Percentiles rank a stretch among this genome's conserved stretches.
Conservation (phyloP, 2,329 filamentous ascomycete genomes). For the Cytospora piceicola region DNA sequence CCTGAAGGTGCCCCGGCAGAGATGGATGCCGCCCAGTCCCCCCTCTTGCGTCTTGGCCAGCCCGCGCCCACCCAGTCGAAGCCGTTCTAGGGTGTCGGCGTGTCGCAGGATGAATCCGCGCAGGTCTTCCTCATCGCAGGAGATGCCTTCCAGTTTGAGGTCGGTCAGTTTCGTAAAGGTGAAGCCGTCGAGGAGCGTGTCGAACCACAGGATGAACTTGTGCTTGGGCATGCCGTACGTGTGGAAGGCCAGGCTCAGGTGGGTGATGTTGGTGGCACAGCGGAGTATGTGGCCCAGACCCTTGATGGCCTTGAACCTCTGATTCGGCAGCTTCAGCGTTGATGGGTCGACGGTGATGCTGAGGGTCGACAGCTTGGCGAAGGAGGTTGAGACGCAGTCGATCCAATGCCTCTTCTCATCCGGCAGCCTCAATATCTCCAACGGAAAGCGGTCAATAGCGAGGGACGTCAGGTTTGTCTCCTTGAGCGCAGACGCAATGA, state of each 20-base stretch:
- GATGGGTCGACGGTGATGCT: conserved; percentile 48
- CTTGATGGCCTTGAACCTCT: conserved; percentile 47
- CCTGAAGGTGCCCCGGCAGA: conserved; percentile 50
- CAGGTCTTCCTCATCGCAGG: conserved; percentile 49
- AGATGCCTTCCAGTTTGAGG: conserved; percentile 49
- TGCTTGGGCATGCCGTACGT: conserved; percentile 44
- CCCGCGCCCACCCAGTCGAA: conserved; percentile 51
- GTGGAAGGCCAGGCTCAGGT: conserved; percentile 48
- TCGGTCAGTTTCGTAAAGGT: conserved; percentile 45
- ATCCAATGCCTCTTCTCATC: conserved; percentile 48
- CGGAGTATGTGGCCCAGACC: conserved; percentile 49
- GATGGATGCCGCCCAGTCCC: conserved; percentile 48
- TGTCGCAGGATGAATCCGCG: conserved; percentile 48
- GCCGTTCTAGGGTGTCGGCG: conserved; percentile 43
- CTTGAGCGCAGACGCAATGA: conserved; percentile 45
- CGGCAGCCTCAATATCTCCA: conserved; percentile 46
- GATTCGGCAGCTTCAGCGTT: conserved; percentile 41
- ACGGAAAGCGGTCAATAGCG: conserved; percentile 48
- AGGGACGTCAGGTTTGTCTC: conserved; percentile 44
- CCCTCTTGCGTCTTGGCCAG: conserved; percentile 45
- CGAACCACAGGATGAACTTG: conserved; percentile 47
- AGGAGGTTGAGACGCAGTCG: conserved; percentile 43
- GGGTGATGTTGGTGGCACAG: conserved; percentile 42
- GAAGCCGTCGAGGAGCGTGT: conserved; percentile 45
- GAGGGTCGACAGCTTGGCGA: conserved; percentile 46